These are phyloP conservation scores for Obelidium mucronatum DNA, from an alignment of 192 early-diverging fungal species.

Conservation along the genomic window DNA sequence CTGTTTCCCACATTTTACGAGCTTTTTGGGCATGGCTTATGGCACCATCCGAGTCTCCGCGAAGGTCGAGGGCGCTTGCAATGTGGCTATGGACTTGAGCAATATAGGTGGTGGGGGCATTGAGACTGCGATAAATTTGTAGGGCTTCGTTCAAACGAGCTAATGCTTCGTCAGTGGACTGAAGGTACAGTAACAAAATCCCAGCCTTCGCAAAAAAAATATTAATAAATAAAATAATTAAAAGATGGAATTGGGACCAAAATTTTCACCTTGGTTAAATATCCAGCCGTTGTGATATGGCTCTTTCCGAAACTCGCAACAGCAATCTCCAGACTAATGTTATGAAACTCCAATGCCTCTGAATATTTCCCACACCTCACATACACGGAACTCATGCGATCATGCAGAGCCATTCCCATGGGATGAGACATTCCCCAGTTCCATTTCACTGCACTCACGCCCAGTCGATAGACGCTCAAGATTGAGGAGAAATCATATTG, in stretches of 20 bases:
- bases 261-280: constrained; percentile 52
- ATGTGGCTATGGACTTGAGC: constrained; percentile 54
- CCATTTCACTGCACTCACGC: constrained; percentile 39
- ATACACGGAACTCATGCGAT: constrained; percentile 48
- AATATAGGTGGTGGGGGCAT: constrained; percentile 31
- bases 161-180: constrained; percentile 46
- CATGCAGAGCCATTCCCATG: constrained; percentile 54
- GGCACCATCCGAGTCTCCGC: constrained; percentile 54
- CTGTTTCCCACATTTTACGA: constrained; percentile 48
- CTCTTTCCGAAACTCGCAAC: constrained; percentile 50
- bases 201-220: constrained; percentile 35
- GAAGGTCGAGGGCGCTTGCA: constrained; percentile 45
- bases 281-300: constrained; percentile 56
- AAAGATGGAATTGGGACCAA: not conserved
- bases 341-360: constrained; percentile 50
- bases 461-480: constrained; percentile 29
- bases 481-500: constrained; percentile 25
- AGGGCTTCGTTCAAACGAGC: constrained; percentile 49
- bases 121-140: constrained; percentile 41
- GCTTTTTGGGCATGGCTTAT: constrained; percentile 50
- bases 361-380: constrained; percentile 27
- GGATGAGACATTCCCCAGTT: constrained; percentile 53
- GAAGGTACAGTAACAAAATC: constrained; percentile 16
- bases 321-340: constrained; percentile 47
- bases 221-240: not conserved